Percentiles rank a stretch among this genome's conserved stretches.
These are phyloP conservation scores for Phialemoniopsis sp. DNA, from an alignment of 2,329 filamentous ascomycete species.

Conservation along the genomic window DNA sequence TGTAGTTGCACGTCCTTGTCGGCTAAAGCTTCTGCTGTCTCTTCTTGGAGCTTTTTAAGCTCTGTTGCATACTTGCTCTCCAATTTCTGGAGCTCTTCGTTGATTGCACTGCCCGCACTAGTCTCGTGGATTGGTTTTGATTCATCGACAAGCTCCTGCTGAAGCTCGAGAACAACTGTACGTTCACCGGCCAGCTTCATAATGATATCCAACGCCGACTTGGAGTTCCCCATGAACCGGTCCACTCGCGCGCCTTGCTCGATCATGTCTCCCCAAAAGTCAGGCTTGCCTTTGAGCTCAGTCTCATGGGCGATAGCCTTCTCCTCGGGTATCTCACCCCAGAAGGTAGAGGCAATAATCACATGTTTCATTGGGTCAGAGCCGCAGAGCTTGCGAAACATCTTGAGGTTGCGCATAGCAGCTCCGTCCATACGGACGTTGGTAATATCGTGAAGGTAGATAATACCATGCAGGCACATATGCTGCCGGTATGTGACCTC, in stretches of 20 bases:
- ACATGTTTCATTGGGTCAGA: not conserved
- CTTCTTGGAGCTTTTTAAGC: not conserved
- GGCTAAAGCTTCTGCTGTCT: no score
- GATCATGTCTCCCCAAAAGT: slow-evolving; percentile 3
- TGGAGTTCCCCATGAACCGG: not conserved
- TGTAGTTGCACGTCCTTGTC: no score
- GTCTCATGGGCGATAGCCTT: not conserved
- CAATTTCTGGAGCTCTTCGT: not conserved
- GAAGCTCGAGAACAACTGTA: not conserved
- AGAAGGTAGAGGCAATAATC: slow-evolving; percentile 1
- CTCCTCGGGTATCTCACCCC: not conserved
- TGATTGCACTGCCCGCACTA: not conserved
- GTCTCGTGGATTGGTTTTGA: slow-evolving; percentile 1
- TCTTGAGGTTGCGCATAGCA: not conserved
- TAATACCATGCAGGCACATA: not conserved
- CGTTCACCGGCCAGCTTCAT: not conserved
- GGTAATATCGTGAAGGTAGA: slow-evolving; percentile 2
- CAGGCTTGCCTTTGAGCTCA: not conserved
- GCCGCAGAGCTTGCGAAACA: slow-evolving; percentile 2
- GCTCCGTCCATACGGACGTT: not conserved
- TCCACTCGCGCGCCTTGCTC: not conserved
- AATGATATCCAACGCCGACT: not conserved
- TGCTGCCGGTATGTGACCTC: not conserved
- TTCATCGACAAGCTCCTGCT: slow-evolving; percentile 1
- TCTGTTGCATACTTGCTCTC: no score